These are phyloP conservation scores for Antrodiella citrinella DNA, from an alignment of 768 basidiomycete species.

Conservation along the genomic window DNA sequence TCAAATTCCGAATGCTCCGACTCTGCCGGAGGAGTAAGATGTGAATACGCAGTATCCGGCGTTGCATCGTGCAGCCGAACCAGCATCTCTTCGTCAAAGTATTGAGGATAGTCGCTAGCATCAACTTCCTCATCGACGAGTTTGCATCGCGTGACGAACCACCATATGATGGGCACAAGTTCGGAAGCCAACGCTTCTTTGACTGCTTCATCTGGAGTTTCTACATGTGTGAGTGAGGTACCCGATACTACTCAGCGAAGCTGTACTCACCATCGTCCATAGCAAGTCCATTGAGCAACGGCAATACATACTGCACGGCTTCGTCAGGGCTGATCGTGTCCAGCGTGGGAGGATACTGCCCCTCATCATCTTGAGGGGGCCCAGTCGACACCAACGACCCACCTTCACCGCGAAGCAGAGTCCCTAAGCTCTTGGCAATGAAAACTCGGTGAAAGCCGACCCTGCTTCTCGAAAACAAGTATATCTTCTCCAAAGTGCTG, in stretches of 20 bases:
- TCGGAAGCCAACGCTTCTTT: conserved; percentile 82
- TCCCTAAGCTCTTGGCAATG: conserved; percentile 79
- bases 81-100: no score
- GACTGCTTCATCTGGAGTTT: conserved; percentile 64
- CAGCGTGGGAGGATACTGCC: no score
- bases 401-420: conserved; percentile 63
- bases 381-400: no score
- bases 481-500: conserved; percentile 84
- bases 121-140: conserved; percentile 19
- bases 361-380: conserved; percentile 7
- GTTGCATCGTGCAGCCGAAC: neutral
- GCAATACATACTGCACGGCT: conserved; percentile 88
- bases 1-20: no score
- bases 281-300: conserved; percentile 78
- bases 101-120: neutral
- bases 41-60: neutral
- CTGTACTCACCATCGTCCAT: conserved; percentile 73
- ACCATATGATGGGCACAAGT: conserved; percentile 82
- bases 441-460: conserved; percentile 66
- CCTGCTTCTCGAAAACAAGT: conserved; percentile 78
- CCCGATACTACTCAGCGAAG: neutral
- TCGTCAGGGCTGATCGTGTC: conserved; percentile 71
- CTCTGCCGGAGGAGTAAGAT: conserved; percentile 2
- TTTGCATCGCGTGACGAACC: conserved; percentile 60
- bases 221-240: neutral